These are phyloP conservation scores for Exserohilum turcica DNA, from an alignment of 2,329 filamentous ascomycete species.

Conservation along the genomic window DNA sequence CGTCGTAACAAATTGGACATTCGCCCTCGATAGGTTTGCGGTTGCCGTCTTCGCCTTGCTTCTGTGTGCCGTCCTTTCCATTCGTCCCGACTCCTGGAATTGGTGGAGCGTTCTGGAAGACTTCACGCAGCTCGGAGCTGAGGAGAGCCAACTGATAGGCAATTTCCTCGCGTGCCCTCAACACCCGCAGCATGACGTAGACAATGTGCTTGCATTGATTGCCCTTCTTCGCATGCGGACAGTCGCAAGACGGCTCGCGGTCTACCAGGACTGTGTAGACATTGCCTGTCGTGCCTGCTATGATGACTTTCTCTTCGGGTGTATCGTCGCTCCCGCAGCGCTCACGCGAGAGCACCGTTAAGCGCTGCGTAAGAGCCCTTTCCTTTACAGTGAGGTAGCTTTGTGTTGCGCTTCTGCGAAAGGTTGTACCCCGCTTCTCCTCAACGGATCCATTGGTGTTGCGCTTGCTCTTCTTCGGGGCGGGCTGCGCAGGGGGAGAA, in stretches of 20 bases:
- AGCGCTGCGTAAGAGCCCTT: constrained; percentile 58
- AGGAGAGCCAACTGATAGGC: constrained; percentile 66
- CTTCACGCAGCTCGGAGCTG: constrained; percentile 61
- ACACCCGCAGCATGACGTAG: constrained; percentile 63
- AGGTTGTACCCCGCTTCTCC: constrained; percentile 42
- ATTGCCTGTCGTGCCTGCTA: constrained; percentile 67
- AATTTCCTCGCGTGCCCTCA: constrained; percentile 61
- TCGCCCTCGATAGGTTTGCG: constrained; percentile 66
- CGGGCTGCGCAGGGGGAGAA: constrained; percentile 16
- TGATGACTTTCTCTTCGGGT: constrained; percentile 59
- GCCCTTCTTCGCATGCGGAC: constrained; percentile 60
- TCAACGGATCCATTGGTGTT: constrained; percentile 18
- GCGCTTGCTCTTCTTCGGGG: constrained; percentile 26
- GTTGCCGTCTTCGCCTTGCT: constrained; percentile 48
- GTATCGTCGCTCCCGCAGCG: constrained; percentile 51
- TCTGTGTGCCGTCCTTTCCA: constrained; percentile 33
- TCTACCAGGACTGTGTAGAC: constrained; percentile 63
- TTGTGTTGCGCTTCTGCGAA: constrained; percentile 50
- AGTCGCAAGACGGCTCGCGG: constrained; percentile 60
- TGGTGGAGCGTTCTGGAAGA: constrained; percentile 60
- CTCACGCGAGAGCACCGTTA: constrained; percentile 62
- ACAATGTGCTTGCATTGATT: constrained; percentile 69
- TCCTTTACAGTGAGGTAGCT: constrained; percentile 55
- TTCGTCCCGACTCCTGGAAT: constrained; percentile 50
- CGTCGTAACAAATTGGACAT: constrained; percentile 62